Conservation (phyloP, 331 rosid species). For the Pyrus hybrid region DNA sequence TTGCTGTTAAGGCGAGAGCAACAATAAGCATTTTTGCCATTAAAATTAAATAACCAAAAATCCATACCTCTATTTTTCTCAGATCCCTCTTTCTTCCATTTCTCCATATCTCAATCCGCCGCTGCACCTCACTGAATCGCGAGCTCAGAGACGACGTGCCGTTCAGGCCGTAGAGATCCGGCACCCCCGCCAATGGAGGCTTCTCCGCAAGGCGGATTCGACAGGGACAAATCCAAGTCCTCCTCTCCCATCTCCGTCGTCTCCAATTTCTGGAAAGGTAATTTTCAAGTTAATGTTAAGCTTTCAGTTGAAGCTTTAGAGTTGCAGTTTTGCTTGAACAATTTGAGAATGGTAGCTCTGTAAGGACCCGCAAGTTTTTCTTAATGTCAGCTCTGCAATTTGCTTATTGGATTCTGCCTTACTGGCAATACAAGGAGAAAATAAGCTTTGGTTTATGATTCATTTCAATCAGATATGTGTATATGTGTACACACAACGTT, state of each 20-base stretch:
- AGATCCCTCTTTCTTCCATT: background rate
- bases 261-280: too few relatives aligned
- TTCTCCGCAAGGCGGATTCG: slow-evolving; percentile 61
- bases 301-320: too few relatives aligned
- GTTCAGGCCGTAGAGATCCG: background rate
- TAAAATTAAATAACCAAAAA: background rate
- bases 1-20: too few relatives aligned
- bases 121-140: background rate
- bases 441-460: too few relatives aligned
- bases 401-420: background rate
- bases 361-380: too few relatives aligned
- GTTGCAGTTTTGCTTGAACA: too few relatives aligned
- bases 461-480: too few relatives aligned
- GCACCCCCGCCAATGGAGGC: slow-evolving; percentile 43
- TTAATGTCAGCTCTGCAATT: too few relatives aligned
- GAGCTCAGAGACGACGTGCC: background rate
- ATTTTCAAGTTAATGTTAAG: too few relatives aligned
- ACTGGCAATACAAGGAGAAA: background rate
- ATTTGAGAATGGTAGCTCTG: too few relatives aligned
- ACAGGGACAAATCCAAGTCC: slow-evolving; percentile 60
- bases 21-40: too few relatives aligned
- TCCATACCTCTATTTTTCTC: background rate
- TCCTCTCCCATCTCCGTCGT: slow-evolving; percentile 29
- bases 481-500: background rate
- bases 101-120: background rate